Conservation (phyloP, 257 asterid species). For the Solanum etuberosum region DNA sequence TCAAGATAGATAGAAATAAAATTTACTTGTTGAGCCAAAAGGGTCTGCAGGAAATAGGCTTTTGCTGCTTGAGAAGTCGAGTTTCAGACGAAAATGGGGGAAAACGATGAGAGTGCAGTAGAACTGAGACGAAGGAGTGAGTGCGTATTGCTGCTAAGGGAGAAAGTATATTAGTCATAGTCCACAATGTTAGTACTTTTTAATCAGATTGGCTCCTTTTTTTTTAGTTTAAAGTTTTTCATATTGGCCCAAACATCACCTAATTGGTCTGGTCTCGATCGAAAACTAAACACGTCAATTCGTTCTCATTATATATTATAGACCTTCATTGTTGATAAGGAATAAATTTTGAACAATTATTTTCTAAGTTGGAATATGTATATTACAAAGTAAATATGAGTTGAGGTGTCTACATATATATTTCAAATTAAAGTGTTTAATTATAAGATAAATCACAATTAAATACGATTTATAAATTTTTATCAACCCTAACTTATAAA, state of each 20-base stretch:
- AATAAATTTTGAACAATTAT: neutral
- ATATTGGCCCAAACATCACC: neutral
- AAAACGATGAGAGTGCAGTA: neutral
- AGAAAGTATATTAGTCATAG: neutral
- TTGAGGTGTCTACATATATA: too few relatives aligned
- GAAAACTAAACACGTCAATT: neutral
- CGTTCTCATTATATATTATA: accelerated
- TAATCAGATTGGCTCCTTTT: neutral
- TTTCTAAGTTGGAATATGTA: too few relatives aligned
- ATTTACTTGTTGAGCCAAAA: neutral
- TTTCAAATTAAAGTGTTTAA: too few relatives aligned
- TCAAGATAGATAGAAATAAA: neutral
- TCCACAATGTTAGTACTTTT: neutral
- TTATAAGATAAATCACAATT: too few relatives aligned
- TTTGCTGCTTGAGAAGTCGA: neutral
- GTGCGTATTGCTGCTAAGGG: neutral
- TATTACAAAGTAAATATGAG: too few relatives aligned
- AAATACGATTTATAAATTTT: too few relatives aligned
- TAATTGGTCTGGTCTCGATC: neutral
- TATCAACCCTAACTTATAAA: neutral
- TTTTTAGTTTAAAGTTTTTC: neutral
- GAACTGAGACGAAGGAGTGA: neutral
- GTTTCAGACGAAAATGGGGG: neutral
- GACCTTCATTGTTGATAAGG: accelerated
- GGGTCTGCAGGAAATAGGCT: neutral